Evolutionary conservation across 2,329 filamentous ascomycete genomes (phyloP).

Genomic region (Xylaria sp.): DNA sequence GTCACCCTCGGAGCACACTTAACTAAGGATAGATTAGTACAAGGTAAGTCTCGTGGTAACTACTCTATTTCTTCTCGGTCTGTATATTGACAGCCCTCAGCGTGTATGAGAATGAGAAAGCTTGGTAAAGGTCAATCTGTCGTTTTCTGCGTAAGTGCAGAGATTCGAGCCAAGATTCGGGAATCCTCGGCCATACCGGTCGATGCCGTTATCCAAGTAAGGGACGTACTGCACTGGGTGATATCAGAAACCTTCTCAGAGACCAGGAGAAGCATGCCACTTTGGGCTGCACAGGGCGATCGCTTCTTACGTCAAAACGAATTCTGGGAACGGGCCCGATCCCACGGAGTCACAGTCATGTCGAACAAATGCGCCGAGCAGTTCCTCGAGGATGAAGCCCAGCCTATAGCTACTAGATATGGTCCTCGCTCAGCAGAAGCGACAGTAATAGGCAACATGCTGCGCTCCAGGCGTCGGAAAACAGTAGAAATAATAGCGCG

Average conservation of each 20-base stretch:
- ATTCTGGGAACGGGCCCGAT: conserved; percentile 21
- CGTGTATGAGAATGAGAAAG: conserved; percentile 72
- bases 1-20: conserved; percentile 67
- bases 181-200: not conserved
- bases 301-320: conserved; percentile 30
- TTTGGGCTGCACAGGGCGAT: conserved; percentile 35
- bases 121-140: conserved; percentile 65
- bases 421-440: conserved; percentile 6
- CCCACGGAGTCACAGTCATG: not conserved
- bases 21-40: conserved; percentile 70
- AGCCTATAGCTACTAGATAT: conserved; percentile 29
- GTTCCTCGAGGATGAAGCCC: conserved; percentile 32
- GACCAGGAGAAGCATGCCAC: conserved; percentile 23
- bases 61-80: too few species aligned
- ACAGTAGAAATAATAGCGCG: conserved; percentile 15
- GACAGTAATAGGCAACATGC: not conserved
- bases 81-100: conserved; percentile 48
- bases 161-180: conserved; percentile 22
- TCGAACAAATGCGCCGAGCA: not conserved
- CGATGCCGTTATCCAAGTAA: not conserved
- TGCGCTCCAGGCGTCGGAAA: not conserved
- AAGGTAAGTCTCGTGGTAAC: conserved; percentile 56
- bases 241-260: conserved; percentile 36
- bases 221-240: conserved; percentile 23
- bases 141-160: conserved; percentile 51